Conservation (phyloP, 2,329 filamentous ascomycete genomes). For the Venturia carpophila region DNA sequence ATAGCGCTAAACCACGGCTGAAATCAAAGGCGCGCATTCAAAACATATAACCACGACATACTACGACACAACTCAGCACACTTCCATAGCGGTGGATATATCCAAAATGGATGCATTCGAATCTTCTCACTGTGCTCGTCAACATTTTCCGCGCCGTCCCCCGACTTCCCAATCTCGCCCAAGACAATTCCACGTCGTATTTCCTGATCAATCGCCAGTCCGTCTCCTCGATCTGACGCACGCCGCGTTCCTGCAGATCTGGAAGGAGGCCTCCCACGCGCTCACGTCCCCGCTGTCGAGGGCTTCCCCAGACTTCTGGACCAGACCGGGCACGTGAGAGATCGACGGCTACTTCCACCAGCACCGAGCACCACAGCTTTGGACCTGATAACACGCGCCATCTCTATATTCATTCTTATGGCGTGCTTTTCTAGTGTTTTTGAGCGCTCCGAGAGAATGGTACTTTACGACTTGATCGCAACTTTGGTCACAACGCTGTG, state of each 20-base stretch:
- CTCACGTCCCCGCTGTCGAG: background rate
- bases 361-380: background rate
- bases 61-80: background rate
- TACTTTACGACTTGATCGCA: background rate
- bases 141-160: background rate
- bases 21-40: background rate
- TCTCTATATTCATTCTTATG: background rate
- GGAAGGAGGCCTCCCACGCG: constrained; percentile 6
- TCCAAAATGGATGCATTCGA: background rate
- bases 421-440: background rate
- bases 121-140: background rate
- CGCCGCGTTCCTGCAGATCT: constrained; percentile 12
- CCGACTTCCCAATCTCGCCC: background rate
- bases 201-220: background rate
- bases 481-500: background rate
- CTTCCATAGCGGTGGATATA: background rate
- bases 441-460: background rate
- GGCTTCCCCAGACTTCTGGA: constrained; percentile 7
- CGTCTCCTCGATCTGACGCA: constrained; percentile 3
- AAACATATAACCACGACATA: background rate
- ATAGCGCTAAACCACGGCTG: background rate
- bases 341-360: background rate
- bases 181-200: constrained; percentile 3
- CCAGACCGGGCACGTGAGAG: background rate
- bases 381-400: background rate